A percentile compares a stretch with the other conserved stretches of the same genome.
Evolutionary conservation across 352 stramenopile genomes (phyloP).

Genomic region (Pythium aphanidermatum): DNA sequence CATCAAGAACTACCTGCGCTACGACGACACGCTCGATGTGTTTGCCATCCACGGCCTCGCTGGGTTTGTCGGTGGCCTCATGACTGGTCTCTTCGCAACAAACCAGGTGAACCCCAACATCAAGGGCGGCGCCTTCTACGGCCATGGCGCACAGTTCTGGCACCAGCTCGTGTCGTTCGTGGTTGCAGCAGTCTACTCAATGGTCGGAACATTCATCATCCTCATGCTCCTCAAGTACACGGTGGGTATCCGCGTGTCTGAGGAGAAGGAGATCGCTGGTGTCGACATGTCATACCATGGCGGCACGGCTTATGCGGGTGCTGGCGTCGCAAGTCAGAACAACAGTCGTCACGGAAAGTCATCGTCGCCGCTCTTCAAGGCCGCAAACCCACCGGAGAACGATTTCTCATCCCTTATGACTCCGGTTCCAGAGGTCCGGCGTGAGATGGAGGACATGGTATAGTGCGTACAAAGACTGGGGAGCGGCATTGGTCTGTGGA

Average conservation of each 20-base stretch:
- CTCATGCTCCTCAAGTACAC: slow-evolving; percentile 65
- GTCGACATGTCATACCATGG: slow-evolving; percentile 78
- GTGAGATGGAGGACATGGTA: slow-evolving; percentile 5
- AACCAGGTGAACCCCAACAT: slow-evolving; percentile 50
- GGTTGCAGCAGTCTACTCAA: slow-evolving; percentile 59
- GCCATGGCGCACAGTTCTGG: slow-evolving; percentile 32
- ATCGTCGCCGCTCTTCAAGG: slow-evolving; percentile 26
- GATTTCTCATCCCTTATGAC: slow-evolving; percentile 32
- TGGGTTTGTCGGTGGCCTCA: slow-evolving; percentile 51
- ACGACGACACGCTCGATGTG: slow-evolving; percentile 79
- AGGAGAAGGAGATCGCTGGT: slow-evolving; percentile 72
- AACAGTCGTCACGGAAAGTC: slow-evolving; percentile 24
- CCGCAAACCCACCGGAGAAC: slow-evolving; percentile 23
- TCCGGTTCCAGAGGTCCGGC: slow-evolving; percentile 9
- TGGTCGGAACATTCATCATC: slow-evolving; percentile 63
- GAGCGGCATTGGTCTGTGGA: no score
- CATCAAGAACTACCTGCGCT: slow-evolving; percentile 61
- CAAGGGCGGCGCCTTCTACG: slow-evolving; percentile 47
- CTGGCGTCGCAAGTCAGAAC: slow-evolving; percentile 23
- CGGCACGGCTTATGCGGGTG: slow-evolving; percentile 56
- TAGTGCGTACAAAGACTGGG: no score
- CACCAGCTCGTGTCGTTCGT: slow-evolving; percentile 53
- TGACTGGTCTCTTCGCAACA: slow-evolving; percentile 69
- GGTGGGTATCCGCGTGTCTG: slow-evolving; percentile 61
- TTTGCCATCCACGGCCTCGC: slow-evolving; percentile 70